These are phyloP conservation scores for Fusarium zealandicum DNA, from an alignment of 2,329 filamentous ascomycete genomes.

Conservation along the genomic window DNA sequence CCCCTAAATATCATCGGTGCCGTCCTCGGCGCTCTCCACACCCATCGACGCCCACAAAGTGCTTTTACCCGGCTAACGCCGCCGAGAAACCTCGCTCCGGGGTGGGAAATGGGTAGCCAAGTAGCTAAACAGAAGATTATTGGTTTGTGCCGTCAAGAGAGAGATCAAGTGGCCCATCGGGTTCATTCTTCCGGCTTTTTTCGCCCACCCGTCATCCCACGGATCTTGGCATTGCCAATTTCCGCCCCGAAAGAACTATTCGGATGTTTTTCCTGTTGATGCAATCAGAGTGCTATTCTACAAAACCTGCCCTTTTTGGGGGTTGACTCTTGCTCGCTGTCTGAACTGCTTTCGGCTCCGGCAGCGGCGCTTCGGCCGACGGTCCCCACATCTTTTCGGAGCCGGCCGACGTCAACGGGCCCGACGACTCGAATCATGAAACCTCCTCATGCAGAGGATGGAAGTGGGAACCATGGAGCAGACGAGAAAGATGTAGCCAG, in stretches of 20 bases:
- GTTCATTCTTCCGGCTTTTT: conserved; percentile 26
- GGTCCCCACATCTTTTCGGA: conserved; percentile 32
- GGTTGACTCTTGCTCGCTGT: too few species aligned
- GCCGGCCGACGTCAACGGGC: conserved; percentile 20
- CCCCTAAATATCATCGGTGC: conserved; percentile 25
- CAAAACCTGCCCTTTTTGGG: too few species aligned
- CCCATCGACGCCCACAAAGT: conserved; percentile 5
- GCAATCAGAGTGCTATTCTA: too few species aligned
- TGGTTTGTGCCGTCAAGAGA: too few species aligned
- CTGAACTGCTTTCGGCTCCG: neutral
- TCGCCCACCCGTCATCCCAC: neutral
- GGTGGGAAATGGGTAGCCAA: neutral
- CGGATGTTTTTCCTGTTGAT: too few species aligned
- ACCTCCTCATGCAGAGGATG: conserved; percentile 10
- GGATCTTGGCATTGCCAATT: conserved; percentile 4
- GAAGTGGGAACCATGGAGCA: conserved; percentile 23
- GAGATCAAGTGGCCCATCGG: conserved; percentile 7
- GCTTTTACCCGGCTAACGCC: conserved; percentile 3
- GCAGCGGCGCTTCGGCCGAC: conserved; percentile 20
- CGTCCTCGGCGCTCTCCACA: too few species aligned
- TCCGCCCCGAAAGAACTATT: too few species aligned
- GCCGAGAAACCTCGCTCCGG: conserved; percentile 19
- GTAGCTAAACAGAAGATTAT: too few species aligned
- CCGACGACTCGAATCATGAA: conserved; percentile 20
- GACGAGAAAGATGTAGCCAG: neutral